Percentiles rank a stretch among this genome's conserved stretches.
phyloP scores from a whole-genome alignment of 345 rosid species.

The Eutrema yunnanense region DNA sequence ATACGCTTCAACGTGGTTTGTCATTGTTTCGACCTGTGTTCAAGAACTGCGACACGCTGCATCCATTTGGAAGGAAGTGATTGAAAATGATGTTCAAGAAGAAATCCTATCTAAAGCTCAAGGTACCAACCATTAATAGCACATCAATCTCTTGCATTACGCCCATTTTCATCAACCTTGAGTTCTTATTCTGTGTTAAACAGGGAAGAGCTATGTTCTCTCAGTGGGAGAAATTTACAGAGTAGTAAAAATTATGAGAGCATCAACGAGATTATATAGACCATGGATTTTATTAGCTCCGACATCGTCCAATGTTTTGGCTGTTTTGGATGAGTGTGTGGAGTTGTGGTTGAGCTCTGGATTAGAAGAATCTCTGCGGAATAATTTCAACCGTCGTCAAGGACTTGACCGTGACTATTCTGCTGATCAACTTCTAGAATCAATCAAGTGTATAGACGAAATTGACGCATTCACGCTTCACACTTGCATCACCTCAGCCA shows the following conservation, averaged over 20 bases:
- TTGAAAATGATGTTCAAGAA: constrained; percentile 37
- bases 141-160: background rate
- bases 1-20: constrained; percentile 62
- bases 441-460: constrained; percentile 41
- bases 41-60: constrained; percentile 76
- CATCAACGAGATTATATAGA: constrained; percentile 55
- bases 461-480: constrained; percentile 39
- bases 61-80: constrained; percentile 61
- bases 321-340: constrained; percentile 55
- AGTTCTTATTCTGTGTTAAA: background rate
- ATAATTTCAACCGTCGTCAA: constrained; percentile 31
- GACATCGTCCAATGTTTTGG: constrained; percentile 20
- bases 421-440: constrained; percentile 35
- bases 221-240: constrained; percentile 85
- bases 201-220: constrained; percentile 60
- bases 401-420: constrained; percentile 14
- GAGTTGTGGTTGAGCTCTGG: constrained; percentile 70
- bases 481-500: constrained; percentile 37
- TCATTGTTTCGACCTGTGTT: constrained; percentile 53
- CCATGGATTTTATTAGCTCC: constrained; percentile 64
- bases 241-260: constrained; percentile 55
- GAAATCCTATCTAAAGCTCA: constrained; percentile 45
- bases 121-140: constrained; percentile 38
- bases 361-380: constrained; percentile 53
- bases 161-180: background rate